Evolutionary conservation across 352 stramenopile genomes (phyloP), one percentile per base, ranked within the genome.

Genomic region (Globisporangium carolinianum): DNA sequence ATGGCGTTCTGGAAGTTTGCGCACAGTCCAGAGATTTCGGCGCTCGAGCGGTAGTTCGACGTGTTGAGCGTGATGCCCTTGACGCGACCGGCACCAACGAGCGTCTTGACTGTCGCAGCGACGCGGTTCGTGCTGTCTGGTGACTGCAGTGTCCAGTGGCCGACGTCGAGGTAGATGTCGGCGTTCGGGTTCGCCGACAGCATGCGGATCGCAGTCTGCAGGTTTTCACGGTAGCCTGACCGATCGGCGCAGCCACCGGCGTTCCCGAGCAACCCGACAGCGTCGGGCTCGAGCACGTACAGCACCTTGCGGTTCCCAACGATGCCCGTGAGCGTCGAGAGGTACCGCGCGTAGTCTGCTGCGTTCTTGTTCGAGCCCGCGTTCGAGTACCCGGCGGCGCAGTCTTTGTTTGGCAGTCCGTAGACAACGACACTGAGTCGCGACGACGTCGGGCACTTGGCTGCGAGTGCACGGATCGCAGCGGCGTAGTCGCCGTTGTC

Each of bases 61-160:
- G 82, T 89, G 72, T 91, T 89, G 52, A 91, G 71, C 42, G 71
- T 69, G 56, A 91, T 88, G 12, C 79, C 81, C 60, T 86, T 85
- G 47, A 91, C 51, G 5, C 51, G 45, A 0, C 66, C 68, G 6
- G 63, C 61, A 12, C 55, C 24, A 10, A 53, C 48, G 32, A 88
- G 62, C 42, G 79, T 54, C 58, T 81, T 78, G 55, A 86, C 64
- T 6, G 74, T 68, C 1, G 49, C 41, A 2, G 63, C 73, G 11
- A 87, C 66, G 1, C 53, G 57, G 5, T 60, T 53, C 3, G 56
- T 54, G 12, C 53, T 71, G 11, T 61, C 62, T 0, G 65, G 43
- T 32, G 62, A 69, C 55, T 69, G 53, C 3, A 89, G 73, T 3
- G 69, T 77, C 81, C 79, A 88, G 62, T 79, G 83, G 36, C 78